Evolutionary conservation across 495 filamentous ascomycete species (phyloP), one percentile per base, ranked within the genome.

Genomic region (Penicillium malachiteum): DNA sequence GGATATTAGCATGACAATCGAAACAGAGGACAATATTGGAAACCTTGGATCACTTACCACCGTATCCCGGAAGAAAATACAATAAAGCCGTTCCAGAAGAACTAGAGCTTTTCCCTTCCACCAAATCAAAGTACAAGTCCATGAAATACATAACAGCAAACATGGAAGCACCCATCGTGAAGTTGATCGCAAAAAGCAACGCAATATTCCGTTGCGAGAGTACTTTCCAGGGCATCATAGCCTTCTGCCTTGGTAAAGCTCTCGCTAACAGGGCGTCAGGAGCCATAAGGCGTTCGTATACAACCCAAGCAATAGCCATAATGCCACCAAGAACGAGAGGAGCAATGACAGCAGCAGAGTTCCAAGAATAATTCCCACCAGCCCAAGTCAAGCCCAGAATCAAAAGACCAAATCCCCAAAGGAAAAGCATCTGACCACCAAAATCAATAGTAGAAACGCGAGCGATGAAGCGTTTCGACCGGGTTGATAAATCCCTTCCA

Each of bases 141-240:
- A 85, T 77, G 56, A 83, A 86, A 63, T 87, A 87, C 63, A 84
- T 81, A 30, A 84, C 75, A 11, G 74, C 71, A 58, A 76, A 79
- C 60, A 78, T 70, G 14, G 69, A 64, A 57, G 59, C 76, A 8
- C 82, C 82, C 3, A 75, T 71, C 8, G 74, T 62, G 45, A 84
- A 78, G 65, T 82, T 79, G 58, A 85, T 66, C 33, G 78, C 68
- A n/a, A 78, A 70, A 12, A 86, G 55, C 37, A 84, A 65, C 2
- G 75, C 67, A 11, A 78, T 73, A 58, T 87, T 80, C n/a, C 73
- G 67, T 30, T 77, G 67, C 14, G 49, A 51, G 38, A 86, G 68
- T 37, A 86, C 53, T 21, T 71, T 65, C 60, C 78, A 82, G 2
- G 83, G 80, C 40, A 87, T 71, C 82, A 85, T 86, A 13, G 83